Evolutionary conservation across 2,329 filamentous ascomycete species (phyloP).

Genomic region (Blastomyces parvus): DNA sequence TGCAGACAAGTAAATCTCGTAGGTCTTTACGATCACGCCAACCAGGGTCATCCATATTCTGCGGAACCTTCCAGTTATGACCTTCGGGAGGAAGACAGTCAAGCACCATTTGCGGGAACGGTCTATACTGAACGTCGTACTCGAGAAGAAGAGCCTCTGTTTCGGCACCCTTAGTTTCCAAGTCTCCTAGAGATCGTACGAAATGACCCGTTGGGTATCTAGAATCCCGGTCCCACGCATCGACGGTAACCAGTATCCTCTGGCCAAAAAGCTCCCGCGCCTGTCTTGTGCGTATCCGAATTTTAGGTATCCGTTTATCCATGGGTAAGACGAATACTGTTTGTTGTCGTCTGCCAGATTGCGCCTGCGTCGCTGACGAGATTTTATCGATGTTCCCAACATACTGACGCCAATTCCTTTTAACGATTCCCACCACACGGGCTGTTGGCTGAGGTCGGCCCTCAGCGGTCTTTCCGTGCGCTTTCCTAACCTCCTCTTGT

Average conservation of each 20-base stretch:
- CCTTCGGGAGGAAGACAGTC: constrained; percentile 88
- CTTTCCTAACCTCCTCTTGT: constrained; percentile 82
- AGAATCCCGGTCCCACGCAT: constrained; percentile 89
- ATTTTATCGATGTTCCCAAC: constrained; percentile 89
- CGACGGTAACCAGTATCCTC: constrained; percentile 83
- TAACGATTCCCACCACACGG: constrained; percentile 81
- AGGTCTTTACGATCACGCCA: constrained; percentile 83
- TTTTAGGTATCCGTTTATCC: constrained; percentile 97
- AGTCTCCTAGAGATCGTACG: constrained; percentile 79
- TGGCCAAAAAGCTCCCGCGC: constrained; percentile 82
- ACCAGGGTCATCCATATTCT: constrained; percentile 66
- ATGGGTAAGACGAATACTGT: constrained; percentile 93
- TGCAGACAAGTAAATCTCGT: constrained; percentile 80
- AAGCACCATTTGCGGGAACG: constrained; percentile 89
- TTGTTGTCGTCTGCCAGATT: constrained; percentile 74
- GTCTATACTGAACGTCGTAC: constrained; percentile 94
- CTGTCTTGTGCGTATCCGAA: constrained; percentile 82
- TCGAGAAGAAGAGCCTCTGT: constrained; percentile 90
- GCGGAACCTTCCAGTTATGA: constrained; percentile 85
- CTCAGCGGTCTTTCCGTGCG: constrained; percentile 66
- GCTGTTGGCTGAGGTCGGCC: constrained; percentile 80
- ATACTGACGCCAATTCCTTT: constrained; percentile 96
- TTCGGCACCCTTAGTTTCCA: constrained; percentile 96
- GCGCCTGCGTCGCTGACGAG: constrained; percentile 63
- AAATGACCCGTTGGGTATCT: constrained; percentile 90